These are phyloP conservation scores for Pseudogymnoascus sp. DNA, from an alignment of 2,329 filamentous ascomycete genomes.

Conservation along the genomic window DNA sequence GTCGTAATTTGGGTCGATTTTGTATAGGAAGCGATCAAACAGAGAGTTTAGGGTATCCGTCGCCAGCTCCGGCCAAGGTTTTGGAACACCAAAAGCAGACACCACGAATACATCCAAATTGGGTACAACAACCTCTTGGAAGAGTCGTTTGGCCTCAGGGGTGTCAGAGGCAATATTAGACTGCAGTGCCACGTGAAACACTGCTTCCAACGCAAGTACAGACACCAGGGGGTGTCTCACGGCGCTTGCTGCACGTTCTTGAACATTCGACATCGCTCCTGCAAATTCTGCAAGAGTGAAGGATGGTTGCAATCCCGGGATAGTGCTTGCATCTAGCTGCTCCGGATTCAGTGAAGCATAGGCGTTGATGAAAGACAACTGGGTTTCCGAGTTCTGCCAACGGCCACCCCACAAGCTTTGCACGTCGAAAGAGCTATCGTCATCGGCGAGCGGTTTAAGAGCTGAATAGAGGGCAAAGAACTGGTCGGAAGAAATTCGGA, in stretches of 20 bases:
- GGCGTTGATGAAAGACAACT: constrained; percentile 86
- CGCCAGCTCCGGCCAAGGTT: constrained; percentile 67
- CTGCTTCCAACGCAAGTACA: constrained; percentile 66
- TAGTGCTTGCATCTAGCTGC: constrained; percentile 73
- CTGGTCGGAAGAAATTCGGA: constrained; percentile 68
- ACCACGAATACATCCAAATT: constrained; percentile 74
- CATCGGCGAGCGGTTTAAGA: constrained; percentile 60
- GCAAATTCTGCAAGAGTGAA: constrained; percentile 60
- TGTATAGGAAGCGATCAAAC: constrained; percentile 76
- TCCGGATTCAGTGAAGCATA: constrained; percentile 69
- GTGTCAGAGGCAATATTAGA: constrained; percentile 53
- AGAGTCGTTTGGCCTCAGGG: constrained; percentile 54
- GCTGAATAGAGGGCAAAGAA: constrained; percentile 76
- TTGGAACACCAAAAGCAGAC: constrained; percentile 66
- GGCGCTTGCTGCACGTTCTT: constrained; percentile 53
- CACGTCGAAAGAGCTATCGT: constrained; percentile 62
- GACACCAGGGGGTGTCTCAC: constrained; percentile 83
- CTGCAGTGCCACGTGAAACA: constrained; percentile 56
- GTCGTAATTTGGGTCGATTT: constrained; percentile 67
- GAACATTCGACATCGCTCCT: constrained; percentile 49
- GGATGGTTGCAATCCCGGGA: constrained; percentile 70
- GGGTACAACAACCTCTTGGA: constrained; percentile 58
- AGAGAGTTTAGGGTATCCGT: constrained; percentile 67
- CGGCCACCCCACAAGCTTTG: constrained; percentile 81
- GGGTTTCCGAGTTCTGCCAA: constrained; percentile 80